phyloP scores from a whole-genome alignment of 2,329 filamentous ascomycete genomes.

The Cladorrhinum sp. region DNA sequence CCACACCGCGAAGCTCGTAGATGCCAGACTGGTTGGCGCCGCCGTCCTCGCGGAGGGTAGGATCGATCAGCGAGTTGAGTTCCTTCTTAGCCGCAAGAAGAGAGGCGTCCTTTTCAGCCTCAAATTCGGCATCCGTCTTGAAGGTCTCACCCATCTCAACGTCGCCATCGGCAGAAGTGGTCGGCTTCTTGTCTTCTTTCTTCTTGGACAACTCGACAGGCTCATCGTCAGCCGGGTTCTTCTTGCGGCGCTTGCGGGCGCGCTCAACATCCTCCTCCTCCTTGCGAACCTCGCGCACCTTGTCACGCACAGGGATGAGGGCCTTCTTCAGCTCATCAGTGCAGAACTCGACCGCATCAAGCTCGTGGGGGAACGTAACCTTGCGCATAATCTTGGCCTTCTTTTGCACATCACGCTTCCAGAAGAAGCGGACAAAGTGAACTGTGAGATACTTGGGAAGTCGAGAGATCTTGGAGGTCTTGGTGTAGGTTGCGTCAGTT shows the following conservation, averaged over 20 bases:
- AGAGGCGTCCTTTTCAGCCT: constrained; percentile 75
- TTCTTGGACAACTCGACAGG: constrained; percentile 40
- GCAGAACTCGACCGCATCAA: constrained; percentile 93
- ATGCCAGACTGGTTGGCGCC: constrained; percentile 90
- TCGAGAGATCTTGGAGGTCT: constrained; percentile 83
- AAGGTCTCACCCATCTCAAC: constrained; percentile 67
- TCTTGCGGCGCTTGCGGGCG: constrained; percentile 86
- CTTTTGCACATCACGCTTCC: constrained; percentile 92
- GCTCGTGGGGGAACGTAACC: constrained; percentile 89
- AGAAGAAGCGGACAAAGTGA: constrained; percentile 97
- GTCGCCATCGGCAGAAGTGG: constrained; percentile 58
- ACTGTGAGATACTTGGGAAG: constrained; percentile 94
- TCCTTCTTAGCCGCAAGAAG: constrained; percentile 84
- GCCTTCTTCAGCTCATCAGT: constrained; percentile 81
- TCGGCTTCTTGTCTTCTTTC: constrained; percentile 37
- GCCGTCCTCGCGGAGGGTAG: constrained; percentile 70
- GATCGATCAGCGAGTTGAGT: constrained; percentile 72
- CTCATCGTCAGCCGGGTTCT: constrained; percentile 43
- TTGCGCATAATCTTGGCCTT: constrained; percentile 99
- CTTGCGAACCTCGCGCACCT: constrained; percentile 90
- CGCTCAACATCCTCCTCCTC: constrained; percentile 93
- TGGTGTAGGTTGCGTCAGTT: constrained; percentile 81
- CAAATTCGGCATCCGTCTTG: constrained; percentile 92
- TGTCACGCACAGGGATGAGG: constrained; percentile 89
- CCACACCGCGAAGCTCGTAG: constrained; percentile 89